A percentile compares a stretch with the other conserved stretches of the same genome.
Conservation (phyloP, 148 eudicot species). For the Rhododendron ferrugineum region DNA sequence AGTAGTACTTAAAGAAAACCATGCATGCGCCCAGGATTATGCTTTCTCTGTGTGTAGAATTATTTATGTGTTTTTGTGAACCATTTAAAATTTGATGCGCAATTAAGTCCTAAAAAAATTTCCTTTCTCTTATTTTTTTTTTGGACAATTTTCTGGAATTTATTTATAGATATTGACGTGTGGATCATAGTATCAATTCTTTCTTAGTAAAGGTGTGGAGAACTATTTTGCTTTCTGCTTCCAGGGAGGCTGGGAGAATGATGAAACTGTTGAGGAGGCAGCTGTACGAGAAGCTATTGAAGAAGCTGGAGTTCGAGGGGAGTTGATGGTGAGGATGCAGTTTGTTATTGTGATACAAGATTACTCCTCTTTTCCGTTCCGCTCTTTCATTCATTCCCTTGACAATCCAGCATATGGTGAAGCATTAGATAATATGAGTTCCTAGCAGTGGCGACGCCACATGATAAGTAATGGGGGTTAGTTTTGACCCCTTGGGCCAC, state of each 20-base stretch:
- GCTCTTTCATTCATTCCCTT: not conserved
- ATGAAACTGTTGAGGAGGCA: slow-evolving; percentile 60
- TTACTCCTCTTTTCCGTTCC: not conserved
- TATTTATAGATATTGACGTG: no score
- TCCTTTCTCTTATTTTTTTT: not conserved
- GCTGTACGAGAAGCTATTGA: slow-evolving; percentile 59
- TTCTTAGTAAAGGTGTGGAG: not conserved
- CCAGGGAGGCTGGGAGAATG: slow-evolving; percentile 71
- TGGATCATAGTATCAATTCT: not conserved
- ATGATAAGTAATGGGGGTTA: no score
- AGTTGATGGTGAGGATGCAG: slow-evolving; percentile 32
- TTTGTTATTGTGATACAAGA: not conserved
- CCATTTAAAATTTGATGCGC: not conserved
- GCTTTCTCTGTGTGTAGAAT: not conserved
- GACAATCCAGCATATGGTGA: not conserved
- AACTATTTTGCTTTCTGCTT: not conserved
- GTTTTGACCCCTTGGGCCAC: not conserved
- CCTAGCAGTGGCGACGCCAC: no score
- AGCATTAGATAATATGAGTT: not conserved
- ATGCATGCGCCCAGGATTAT: not conserved
- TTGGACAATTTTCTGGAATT: not conserved
- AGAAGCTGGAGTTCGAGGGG: slow-evolving; percentile 66
- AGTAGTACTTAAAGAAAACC: not conserved
- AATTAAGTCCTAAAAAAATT: not conserved
- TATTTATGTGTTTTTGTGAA: not conserved